Percentiles rank a stretch among this genome's conserved stretches.
phyloP scores from a whole-genome alignment of 495 filamentous ascomycete species.

The Neurospora tetrasperma region DNA sequence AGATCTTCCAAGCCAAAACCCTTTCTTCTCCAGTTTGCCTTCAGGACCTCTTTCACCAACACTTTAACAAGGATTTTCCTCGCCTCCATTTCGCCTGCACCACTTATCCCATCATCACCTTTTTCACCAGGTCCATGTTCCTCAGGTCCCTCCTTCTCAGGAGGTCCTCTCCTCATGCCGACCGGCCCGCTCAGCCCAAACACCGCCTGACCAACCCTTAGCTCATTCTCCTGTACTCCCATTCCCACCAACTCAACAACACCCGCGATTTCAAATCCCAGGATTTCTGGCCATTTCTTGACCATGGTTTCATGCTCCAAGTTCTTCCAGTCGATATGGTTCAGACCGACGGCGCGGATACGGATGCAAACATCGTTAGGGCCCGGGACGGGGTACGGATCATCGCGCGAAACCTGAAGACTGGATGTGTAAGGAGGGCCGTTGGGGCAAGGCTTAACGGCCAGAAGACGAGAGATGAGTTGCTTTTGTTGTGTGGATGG shows the following conservation, averaged over 20 bases:
- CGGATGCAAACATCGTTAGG: conserved; percentile 28
- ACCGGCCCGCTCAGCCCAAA: conserved; percentile 16
- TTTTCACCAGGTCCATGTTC: neutral
- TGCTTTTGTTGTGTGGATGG: neutral
- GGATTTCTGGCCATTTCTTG: conserved; percentile 25
- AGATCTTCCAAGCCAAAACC: neutral
- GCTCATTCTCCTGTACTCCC: conserved; percentile 15
- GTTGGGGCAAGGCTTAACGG: neutral
- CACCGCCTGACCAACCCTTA: conserved; percentile 33
- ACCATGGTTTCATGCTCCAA: conserved; percentile 23
- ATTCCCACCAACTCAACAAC: conserved; percentile 25
- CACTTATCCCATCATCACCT: neutral
- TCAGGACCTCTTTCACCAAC: neutral
- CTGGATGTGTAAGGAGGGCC: neutral
- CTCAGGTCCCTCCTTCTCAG: neutral
- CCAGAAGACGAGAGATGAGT: neutral
- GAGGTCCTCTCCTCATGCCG: neutral
- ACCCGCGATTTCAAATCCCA: conserved; percentile 31
- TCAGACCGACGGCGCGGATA: conserved; percentile 25
- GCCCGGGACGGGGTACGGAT: conserved; percentile 17
- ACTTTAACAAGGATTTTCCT: neutral
- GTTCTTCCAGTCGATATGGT: conserved; percentile 31
- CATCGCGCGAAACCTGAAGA: neutral
- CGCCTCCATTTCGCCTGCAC: neutral
- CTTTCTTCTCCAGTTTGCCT: neutral